Conservation (phyloP, 441 rosid species). For the Syzygium syzygioides region DNA sequence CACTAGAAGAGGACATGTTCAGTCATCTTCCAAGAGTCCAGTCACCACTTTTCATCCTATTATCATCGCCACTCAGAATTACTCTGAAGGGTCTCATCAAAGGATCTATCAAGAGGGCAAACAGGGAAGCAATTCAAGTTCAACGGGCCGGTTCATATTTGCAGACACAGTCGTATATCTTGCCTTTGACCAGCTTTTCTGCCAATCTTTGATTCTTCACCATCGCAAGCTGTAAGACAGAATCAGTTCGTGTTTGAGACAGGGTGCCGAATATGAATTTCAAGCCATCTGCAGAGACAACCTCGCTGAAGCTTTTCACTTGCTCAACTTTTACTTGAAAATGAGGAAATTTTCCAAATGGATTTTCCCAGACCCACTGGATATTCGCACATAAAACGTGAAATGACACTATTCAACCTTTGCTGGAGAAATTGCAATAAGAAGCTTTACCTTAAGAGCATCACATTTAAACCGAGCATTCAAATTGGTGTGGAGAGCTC, state of each 20-base stretch:
- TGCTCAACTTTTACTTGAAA: background rate
- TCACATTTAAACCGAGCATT: conserved; percentile 82
- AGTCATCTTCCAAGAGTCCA: background rate
- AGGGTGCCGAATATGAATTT: background rate
- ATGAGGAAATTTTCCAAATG: background rate
- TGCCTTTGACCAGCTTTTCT: conserved; percentile 78
- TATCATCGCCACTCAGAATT: background rate
- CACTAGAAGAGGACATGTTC: background rate
- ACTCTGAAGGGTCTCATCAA: background rate
- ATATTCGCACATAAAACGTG: background rate
- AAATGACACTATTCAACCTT: background rate
- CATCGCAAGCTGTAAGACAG: conserved; percentile 84
- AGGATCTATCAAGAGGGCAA: background rate
- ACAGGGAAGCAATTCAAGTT: background rate
- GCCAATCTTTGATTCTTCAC: conserved; percentile 98
- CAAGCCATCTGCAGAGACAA: background rate
- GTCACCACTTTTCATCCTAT: background rate
- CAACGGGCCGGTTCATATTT: conserved; percentile 62
- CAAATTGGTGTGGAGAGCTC: conserved; percentile 92
- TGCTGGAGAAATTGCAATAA: background rate
- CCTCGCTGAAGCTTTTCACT: background rate
- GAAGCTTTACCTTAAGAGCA: conserved; percentile 65
- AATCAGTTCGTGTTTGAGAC: background rate
- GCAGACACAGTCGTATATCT: conserved; percentile 91
- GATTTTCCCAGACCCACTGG: background rate